phyloP scores from a whole-genome alignment of 768 basidiomycete genomes.

The Termitomyces titanicus region DNA sequence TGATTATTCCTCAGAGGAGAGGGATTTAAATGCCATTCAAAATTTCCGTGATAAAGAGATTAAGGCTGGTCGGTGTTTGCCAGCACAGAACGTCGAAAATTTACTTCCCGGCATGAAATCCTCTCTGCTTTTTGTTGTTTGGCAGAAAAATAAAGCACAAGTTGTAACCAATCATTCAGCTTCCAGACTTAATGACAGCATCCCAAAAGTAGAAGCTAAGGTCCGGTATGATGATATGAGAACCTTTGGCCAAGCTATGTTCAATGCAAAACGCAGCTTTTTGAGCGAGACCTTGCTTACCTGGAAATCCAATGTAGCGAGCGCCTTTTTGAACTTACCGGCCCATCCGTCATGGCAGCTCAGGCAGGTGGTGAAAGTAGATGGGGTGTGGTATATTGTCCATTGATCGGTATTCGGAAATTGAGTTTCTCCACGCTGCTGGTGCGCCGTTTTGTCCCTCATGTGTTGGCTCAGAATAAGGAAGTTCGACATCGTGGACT shows the following conservation, averaged over 20 bases:
- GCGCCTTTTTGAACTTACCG: conserved; percentile 28
- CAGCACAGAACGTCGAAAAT: conserved; percentile 3
- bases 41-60: conserved; percentile 13
- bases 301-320: conserved; percentile 26
- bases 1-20: conserved; percentile 11
- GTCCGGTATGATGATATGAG: conserved; percentile 12
- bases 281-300: conserved; percentile 19
- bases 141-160: conserved; percentile 23
- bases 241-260: conserved; percentile 5
- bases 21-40: too few species aligned
- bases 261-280: conserved; percentile 13
- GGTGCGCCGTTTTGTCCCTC: conserved; percentile 21
- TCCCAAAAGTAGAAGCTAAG: conserved; percentile 4
- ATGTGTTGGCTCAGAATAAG: conserved; percentile 20
- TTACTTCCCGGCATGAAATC: conserved; percentile 24
- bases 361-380: conserved; percentile 25
- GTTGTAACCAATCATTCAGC: conserved; percentile 25
- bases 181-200: conserved; percentile 13
- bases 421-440: conserved; percentile 21
- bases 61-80: conserved; percentile 15
- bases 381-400: conserved; percentile 21
- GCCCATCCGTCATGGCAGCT: conserved; percentile 31
- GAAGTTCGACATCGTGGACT: conserved; percentile 9
- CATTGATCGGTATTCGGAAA: conserved; percentile 26
- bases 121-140: conserved; percentile 23